Evolutionary conservation across 352 stramenopile species (phyloP).

Genomic region (Pythium insidiosum): DNA sequence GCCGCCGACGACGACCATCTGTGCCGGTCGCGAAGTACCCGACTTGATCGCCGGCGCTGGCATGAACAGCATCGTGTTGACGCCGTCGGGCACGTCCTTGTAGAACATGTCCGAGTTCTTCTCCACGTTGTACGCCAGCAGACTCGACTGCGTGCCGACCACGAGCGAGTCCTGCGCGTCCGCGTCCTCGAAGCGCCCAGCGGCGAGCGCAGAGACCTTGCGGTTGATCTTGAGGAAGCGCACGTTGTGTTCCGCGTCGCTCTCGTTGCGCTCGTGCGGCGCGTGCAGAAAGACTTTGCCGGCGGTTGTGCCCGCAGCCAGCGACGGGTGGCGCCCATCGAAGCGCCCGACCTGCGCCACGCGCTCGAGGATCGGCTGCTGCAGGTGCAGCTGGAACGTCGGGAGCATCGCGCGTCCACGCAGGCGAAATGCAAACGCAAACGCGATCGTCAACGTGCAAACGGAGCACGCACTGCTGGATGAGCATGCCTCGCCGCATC

Average conservation of each 20-base stretch:
- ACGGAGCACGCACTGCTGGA: too few species aligned
- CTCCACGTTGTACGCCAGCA: slow-evolving; percentile 90
- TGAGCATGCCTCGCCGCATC: too few species aligned
- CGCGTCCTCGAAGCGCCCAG: slow-evolving; percentile 54
- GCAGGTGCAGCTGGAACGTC: slow-evolving; percentile 76
- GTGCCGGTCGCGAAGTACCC: slow-evolving; percentile 15
- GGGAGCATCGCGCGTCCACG: slow-evolving; percentile 44
- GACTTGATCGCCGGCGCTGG: slow-evolving; percentile 28
- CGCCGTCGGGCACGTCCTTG: slow-evolving; percentile 82
- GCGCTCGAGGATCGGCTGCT: slow-evolving; percentile 69
- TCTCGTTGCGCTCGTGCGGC: slow-evolving; percentile 66
- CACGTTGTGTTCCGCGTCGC: slow-evolving; percentile 42
- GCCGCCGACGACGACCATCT: slow-evolving; percentile 88
- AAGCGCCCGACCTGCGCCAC: slow-evolving; percentile 74
- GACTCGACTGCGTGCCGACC: slow-evolving; percentile 84
- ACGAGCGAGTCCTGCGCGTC: slow-evolving; percentile 77
- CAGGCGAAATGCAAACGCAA: too few species aligned
- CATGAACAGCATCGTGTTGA: slow-evolving; percentile 78
- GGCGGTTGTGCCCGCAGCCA: slow-evolving; percentile 79
- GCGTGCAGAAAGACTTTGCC: slow-evolving; percentile 91
- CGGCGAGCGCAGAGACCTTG: slow-evolving; percentile 68
- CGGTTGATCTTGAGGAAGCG: slow-evolving; percentile 92
- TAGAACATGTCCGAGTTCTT: slow-evolving; percentile 94
- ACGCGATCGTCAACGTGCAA: background rate
- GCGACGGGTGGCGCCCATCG: slow-evolving; percentile 64